Evolutionary conservation across 164 flowering plant genomes (phyloP).

Genomic region (Euptelea pleiosperma): DNA sequence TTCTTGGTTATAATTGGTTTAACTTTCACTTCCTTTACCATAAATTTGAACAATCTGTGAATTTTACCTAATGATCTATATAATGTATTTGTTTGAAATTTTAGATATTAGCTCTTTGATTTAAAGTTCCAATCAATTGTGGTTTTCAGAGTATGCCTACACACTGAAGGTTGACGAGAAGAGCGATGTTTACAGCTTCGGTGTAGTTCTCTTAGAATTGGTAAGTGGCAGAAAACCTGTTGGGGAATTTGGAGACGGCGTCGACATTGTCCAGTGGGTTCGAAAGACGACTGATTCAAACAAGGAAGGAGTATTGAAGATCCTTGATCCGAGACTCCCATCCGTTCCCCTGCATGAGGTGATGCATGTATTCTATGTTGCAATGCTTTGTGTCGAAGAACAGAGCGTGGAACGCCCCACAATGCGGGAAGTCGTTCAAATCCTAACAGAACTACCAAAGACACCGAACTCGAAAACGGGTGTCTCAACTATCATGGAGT

Average conservation of each 20-base stretch:
- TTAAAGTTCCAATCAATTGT: not conserved
- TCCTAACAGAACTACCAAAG: slow-evolving; percentile 76
- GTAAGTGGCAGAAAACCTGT: slow-evolving; percentile 88
- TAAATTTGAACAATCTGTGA: too few species aligned
- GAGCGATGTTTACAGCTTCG: slow-evolving; percentile 96
- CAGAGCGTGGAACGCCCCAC: slow-evolving; percentile 94
- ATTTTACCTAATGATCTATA: too few species aligned
- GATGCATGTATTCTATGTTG: slow-evolving; percentile 92
- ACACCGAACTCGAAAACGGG: slow-evolving; percentile 38
- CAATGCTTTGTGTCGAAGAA: slow-evolving; percentile 97
- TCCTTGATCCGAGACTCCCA: slow-evolving; percentile 79
- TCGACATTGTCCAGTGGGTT: slow-evolving; percentile 98
- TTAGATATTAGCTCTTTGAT: not conserved
- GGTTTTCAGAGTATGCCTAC: slow-evolving; percentile 82
- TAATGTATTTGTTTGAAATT: not conserved
- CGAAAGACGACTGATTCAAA: slow-evolving; percentile 80
- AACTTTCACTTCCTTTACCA: too few species aligned
- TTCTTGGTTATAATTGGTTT: too few species aligned
- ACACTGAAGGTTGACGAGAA: slow-evolving; percentile 94
- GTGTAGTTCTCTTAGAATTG: slow-evolving; percentile 85
- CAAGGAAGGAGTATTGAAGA: slow-evolving; percentile 73
- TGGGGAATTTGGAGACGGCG: slow-evolving; percentile 98
- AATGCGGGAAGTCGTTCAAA: slow-evolving; percentile 97
- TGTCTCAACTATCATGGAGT: slow-evolving; percentile 30
- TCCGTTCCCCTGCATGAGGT: slow-evolving; percentile 82